Base-by-base conservation (phyloP, 371 early-diverging fungal species). In the Mucor mucedo region DNA sequence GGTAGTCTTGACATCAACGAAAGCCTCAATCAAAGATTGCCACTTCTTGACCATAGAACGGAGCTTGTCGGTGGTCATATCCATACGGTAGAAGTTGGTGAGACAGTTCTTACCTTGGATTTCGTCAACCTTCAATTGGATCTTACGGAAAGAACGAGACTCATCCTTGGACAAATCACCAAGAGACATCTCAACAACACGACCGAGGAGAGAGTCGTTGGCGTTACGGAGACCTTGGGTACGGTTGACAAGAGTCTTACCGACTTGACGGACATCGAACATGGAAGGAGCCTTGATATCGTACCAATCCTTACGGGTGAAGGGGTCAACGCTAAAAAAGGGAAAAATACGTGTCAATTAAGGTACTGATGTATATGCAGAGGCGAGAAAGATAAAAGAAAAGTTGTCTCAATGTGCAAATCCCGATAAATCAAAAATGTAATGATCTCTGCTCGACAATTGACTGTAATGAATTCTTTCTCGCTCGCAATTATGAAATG, bases 71-170 rank as follows among this genome's bases (percentile, higher is more conserved):
- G 96, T 91, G 76, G 99, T 97, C 84, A 99, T 90, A 82, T 95
- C 94, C 98, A 99, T 99, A 72, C 98, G 94, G 93, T 99, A 90
- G 92, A 99, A 99, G 89, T 94, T 94, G 90, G 98, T 96, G 64
- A 98, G 89, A 88, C 96, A 95, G 91, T 95, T 96, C 84, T 91
- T 94, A 73, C 99, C 99, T 75, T 89, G 88, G 71, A 99, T 90
- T 84, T 98, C 98, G 71, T 98, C 96, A 75, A 98, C 91, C 76
- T 93, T 89, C 75, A 99, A 95, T 86, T 91, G 89, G 85, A 99
- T 87, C 91, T 99, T 99, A 78, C 99, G 91, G 93, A 92, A 98
- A 49, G 93, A 79, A 70, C 90, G 84, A 73, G 94, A 90, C 81
- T 95, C 96, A 79, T 93, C 93, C 78, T 91, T 91, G 90, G 92